A percentile compares a stretch with the other conserved stretches of the same genome.
These are phyloP conservation scores for Smallanthus sonchifolius DNA, from an alignment of 129 eudicot species.

Conservation along the genomic window DNA sequence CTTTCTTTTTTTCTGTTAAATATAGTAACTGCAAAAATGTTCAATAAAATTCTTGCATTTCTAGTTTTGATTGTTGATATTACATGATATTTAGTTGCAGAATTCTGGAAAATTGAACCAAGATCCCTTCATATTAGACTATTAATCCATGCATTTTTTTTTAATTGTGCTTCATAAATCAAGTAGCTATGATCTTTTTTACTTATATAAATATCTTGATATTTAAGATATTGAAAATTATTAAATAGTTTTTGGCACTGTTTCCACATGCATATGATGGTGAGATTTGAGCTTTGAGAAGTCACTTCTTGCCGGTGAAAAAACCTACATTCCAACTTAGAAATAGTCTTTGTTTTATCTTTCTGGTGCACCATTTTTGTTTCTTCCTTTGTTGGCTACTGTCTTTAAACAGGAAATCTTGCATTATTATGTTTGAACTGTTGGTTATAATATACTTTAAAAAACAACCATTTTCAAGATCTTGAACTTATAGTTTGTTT, in stretches of 20 bases:
- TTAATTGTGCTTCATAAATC: too few relatives aligned
- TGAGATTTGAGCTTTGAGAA: conserved; percentile 38
- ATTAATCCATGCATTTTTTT: conserved; percentile 6
- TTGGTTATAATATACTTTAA: conserved; percentile 10
- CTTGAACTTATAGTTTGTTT: conserved; percentile 8
- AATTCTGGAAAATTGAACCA: not conserved
- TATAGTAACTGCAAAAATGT: not conserved
- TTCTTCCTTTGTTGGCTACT: conserved; percentile 27
- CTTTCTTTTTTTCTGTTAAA: conserved; percentile 5
- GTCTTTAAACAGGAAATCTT: not conserved
- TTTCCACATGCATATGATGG: conserved; percentile 31
- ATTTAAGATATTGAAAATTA: conserved; percentile 7
- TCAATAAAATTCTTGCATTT: conserved; percentile 7
- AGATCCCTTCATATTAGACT: too few relatives aligned
- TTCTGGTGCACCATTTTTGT: conserved; percentile 31
- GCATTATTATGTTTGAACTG: conserved; percentile 6
- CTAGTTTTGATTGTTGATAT: not conserved
- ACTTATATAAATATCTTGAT: not conserved
- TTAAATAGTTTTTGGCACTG: conserved; percentile 19
- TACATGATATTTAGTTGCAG: conserved; percentile 3
- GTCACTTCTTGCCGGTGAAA: conserved; percentile 40
- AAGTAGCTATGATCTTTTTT: not conserved
- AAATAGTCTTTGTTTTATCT: conserved; percentile 13
- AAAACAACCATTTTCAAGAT: conserved; percentile 10
- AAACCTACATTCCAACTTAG: conserved; percentile 23